phyloP scores from a whole-genome alignment of 73 alveolate species.

The Chromera velia region DNA sequence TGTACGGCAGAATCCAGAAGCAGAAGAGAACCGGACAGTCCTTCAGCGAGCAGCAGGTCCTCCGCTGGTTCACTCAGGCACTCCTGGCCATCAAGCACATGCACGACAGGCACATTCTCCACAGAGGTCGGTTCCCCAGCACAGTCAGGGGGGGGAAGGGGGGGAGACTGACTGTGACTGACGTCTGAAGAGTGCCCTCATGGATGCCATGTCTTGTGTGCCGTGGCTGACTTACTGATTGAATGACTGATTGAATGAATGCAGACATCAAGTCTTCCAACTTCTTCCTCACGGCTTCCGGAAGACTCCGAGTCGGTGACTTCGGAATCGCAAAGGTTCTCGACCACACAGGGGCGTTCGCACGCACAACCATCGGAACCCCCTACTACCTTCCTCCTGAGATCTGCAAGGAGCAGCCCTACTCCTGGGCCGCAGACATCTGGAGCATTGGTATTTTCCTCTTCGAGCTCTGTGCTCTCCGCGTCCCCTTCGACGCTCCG shows the following conservation, averaged over 20 bases:
- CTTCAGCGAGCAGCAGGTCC: constrained; percentile 49
- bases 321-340: constrained; percentile 38
- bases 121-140: constrained; percentile 4
- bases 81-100: constrained; percentile 40
- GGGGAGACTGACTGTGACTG: not conserved
- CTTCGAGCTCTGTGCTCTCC: not conserved
- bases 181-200: not conserved
- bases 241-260: too few relatives aligned
- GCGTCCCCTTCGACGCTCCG: not conserved
- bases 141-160: not conserved
- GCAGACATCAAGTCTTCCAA: constrained; percentile 55
- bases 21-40: constrained; percentile 48
- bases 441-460: constrained; percentile 58
- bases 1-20: constrained; percentile 52
- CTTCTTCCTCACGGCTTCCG: not conserved
- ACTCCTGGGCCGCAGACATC: constrained; percentile 68
- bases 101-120: constrained; percentile 58
- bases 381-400: constrained; percentile 71
- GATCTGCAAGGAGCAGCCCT: constrained; percentile 64
- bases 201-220: not conserved
- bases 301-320: constrained; percentile 35
- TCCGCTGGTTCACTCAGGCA: constrained; percentile 68
- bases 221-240: not conserved
- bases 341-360: constrained; percentile 40
- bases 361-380: constrained; percentile 46